Percentiles rank a stretch among this genome's conserved stretches.
Conservation (phyloP, 495 filamentous ascomycete genomes). For the Chaetomidium leptoderma region DNA sequence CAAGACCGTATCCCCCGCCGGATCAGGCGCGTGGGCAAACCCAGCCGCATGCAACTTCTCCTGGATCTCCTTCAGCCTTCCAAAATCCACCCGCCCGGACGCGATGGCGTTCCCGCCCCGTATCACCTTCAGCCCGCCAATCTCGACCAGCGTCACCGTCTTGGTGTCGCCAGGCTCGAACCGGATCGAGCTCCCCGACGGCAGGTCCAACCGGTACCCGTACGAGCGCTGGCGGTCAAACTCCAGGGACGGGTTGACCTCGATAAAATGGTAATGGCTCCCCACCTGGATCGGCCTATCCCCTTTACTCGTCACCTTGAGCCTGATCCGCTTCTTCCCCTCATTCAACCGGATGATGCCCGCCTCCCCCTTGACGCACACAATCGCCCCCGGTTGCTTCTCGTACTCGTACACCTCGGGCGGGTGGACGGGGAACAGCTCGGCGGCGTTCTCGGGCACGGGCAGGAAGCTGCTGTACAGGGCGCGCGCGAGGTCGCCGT, state of each 20-base stretch:
- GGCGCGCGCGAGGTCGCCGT: constrained; percentile 80
- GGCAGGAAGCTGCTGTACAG: constrained; percentile 93
- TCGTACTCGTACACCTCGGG: constrained; percentile 57
- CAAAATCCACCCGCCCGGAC: constrained; percentile 62
- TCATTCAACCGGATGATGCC: constrained; percentile 60
- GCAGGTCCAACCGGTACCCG: constrained; percentile 83
- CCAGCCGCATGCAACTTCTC: constrained; percentile 60
- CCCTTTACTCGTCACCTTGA: constrained; percentile 80
- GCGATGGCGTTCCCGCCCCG: constrained; percentile 79
- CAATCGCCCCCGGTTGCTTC: constrained; percentile 74
- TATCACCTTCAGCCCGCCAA: constrained; percentile 78
- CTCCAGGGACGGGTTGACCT: constrained; percentile 83
- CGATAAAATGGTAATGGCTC: constrained; percentile 95
- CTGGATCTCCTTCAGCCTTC: constrained; percentile 60
- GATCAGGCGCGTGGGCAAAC: constrained; percentile 72
- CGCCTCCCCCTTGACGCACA: constrained; percentile 65
- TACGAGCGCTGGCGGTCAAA: constrained; percentile 86
- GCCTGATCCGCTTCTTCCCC: constrained; percentile 64
- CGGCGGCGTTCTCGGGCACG: constrained; percentile 56
- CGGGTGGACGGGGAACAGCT: constrained; percentile 58
- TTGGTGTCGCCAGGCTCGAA: constrained; percentile 94
- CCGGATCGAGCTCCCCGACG: constrained; percentile 86
- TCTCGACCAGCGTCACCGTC: constrained; percentile 90
- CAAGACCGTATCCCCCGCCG: constrained; percentile 47
- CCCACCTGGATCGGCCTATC: constrained; percentile 92